Percentiles rank a stretch among this genome's conserved stretches.
phyloP scores from a whole-genome alignment of 2,329 filamentous ascomycete species.

The Penicillium hesseltinei region DNA sequence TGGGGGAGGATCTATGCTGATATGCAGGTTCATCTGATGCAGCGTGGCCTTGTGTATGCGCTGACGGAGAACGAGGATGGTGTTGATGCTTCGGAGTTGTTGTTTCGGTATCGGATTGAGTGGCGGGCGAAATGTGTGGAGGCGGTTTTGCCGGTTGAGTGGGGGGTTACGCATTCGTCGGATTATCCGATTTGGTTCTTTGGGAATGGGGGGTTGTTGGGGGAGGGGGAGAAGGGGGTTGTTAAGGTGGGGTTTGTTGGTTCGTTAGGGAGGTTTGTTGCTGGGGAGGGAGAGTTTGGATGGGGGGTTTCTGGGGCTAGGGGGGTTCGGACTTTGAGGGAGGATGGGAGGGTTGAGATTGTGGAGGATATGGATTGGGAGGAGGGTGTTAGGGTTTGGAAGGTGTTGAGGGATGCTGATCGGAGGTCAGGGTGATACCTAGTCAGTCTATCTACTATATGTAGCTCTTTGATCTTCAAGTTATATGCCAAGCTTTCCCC shows the following conservation, averaged over 20 bases:
- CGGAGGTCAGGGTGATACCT: neutral
- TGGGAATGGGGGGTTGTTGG: conserved; percentile 48
- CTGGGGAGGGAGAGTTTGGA: conserved; percentile 21
- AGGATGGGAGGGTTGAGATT: conserved; percentile 47
- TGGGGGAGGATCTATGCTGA: conserved; percentile 58
- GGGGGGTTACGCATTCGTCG: conserved; percentile 55
- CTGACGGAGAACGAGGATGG: conserved; percentile 41
- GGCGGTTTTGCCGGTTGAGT: conserved; percentile 43
- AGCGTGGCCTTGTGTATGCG: conserved; percentile 51
- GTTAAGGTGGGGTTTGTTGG: conserved; percentile 33
- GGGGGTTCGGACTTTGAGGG: conserved; percentile 46
- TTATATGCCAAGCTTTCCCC: conserved; percentile 23
- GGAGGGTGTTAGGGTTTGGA: conserved; percentile 51
- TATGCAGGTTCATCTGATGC: conserved; percentile 54
- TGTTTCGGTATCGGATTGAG: conserved; percentile 56
- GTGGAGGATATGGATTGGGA: conserved; percentile 49
- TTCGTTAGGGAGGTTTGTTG: conserved; percentile 32
- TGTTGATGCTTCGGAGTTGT: conserved; percentile 40
- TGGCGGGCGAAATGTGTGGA: conserved; percentile 52
- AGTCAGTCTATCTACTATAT: too few species aligned
- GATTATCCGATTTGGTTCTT: conserved; percentile 58
- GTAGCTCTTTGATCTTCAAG: too few species aligned
- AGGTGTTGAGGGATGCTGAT: conserved; percentile 27
- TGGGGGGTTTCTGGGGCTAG: conserved; percentile 30
- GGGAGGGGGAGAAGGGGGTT: conserved; percentile 45